Evolutionary conservation across 495 filamentous ascomycete species (phyloP), one percentile per base, ranked within the genome.

Genomic region (Lichina pygmaea): DNA sequence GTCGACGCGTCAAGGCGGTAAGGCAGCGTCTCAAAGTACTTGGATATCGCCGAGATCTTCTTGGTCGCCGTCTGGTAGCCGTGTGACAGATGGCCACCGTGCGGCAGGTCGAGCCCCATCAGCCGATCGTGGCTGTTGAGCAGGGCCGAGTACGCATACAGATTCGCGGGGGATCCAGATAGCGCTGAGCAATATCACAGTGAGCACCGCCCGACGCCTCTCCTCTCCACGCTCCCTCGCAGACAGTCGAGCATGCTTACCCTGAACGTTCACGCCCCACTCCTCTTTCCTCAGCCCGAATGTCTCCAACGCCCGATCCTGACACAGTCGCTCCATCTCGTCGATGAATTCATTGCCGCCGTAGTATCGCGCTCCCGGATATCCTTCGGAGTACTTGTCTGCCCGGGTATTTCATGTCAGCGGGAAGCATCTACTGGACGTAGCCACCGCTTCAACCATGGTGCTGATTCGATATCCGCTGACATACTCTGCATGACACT

Each of bases 341-440:
- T 97, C 89, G 54, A 95, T 95, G 59, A 78, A 76, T 58, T 93
- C 82, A 54, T 97, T 97, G 51, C 89, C 89, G 38, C 89, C 89
- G 57, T 97, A 97, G 61, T 97, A 97, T 56, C 89, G 63, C 40
- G 86, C 91, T 43, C 89, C 91, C 42, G 89, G 89, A 53, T 97
- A 97, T 38, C 89, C 89, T 60, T 97, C 89, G 7, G 91, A 95
- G 65, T 97, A 97, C 59, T 97, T 97, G 55, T 97, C 82, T 86
- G 57, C 24, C 4, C 24, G 24, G 24, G 4, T 24, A 4, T 1
- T 24, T 24, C 24, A 24, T 24, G 4, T 24, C 24, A 24, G 24
- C 24, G 24, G 4, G 24, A 24, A 24, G 24, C 24, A 24, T 24
- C 24, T 8, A 11, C 7, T 32, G 36, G 7, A 7, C 36, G 8